Evolutionary conservation across 2,329 filamentous ascomycete genomes (phyloP).

Genomic region (Fusarium multiceps): DNA sequence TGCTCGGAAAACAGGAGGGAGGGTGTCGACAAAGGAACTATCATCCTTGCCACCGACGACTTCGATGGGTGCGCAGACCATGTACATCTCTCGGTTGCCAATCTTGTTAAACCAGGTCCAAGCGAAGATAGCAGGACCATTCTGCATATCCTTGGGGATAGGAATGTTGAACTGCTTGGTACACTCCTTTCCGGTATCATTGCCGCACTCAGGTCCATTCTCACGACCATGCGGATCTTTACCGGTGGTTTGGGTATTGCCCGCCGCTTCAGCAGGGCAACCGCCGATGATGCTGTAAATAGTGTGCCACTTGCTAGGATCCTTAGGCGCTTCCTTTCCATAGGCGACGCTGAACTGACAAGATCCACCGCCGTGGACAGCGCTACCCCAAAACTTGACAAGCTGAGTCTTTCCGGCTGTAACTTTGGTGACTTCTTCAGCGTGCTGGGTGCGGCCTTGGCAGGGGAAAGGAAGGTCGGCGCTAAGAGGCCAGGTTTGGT

Average conservation of each 20-base stretch:
- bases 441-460: conserved; percentile 35
- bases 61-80: conserved; percentile 81
- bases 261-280: conserved; percentile 40
- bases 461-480: conserved; percentile 41
- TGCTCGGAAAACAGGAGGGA: conserved; percentile 41
- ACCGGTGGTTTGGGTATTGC: conserved; percentile 21
- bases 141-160: conserved; percentile 45
- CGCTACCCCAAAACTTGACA: conserved; percentile 46
- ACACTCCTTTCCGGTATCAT: conserved; percentile 42
- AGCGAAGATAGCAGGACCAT: conserved; percentile 71
- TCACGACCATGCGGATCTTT: conserved; percentile 37
- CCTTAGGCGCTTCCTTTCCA: conserved; percentile 34
- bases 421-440: conserved; percentile 40
- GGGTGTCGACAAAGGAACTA: conserved; percentile 28
- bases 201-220: conserved; percentile 37
- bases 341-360: conserved; percentile 45
- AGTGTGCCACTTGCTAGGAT: conserved; percentile 36
- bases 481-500: conserved; percentile 38
- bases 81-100: conserved; percentile 87
- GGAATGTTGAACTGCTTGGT: conserved; percentile 42
- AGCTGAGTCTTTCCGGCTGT: conserved; percentile 37
- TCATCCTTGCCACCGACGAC: conserved; percentile 59
- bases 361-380: conserved; percentile 45
- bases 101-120: conserved; percentile 85
- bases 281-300: conserved; percentile 45